phyloP scores from a whole-genome alignment of 2,329 filamentous ascomycete species.

The Aschersonia sp. region DNA sequence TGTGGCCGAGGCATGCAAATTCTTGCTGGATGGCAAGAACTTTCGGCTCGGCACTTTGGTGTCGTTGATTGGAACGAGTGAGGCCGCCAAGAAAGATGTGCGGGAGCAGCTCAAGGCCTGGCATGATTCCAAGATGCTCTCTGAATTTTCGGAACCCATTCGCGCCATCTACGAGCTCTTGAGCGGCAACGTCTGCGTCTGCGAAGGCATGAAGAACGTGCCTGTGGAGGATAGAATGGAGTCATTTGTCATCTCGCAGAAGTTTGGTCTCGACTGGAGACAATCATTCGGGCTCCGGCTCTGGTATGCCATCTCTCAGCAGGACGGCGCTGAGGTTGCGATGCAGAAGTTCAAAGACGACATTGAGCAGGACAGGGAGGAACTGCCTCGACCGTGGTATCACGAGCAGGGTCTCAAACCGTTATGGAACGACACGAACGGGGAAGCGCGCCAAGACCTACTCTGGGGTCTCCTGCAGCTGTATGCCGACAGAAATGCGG shows the following conservation, averaged over 20 bases:
- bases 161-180: slow-evolving; percentile 82
- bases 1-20: slow-evolving; percentile 68
- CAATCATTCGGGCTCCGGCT: slow-evolving; percentile 83
- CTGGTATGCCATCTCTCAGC: slow-evolving; percentile 65
- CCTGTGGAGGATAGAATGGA: slow-evolving; percentile 67
- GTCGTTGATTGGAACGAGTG: slow-evolving; percentile 64
- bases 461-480: slow-evolving; percentile 79
- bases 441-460: slow-evolving; percentile 54
- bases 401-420: slow-evolving; percentile 41
- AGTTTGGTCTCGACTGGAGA: slow-evolving; percentile 82
- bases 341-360: slow-evolving; percentile 62
- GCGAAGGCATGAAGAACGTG: slow-evolving; percentile 59
- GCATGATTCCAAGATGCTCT: slow-evolving; percentile 68
- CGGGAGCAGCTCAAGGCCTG: slow-evolving; percentile 69
- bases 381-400: slow-evolving; percentile 60
- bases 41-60: slow-evolving; percentile 76
- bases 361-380: slow-evolving; percentile 55
- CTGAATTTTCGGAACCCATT: slow-evolving; percentile 73
- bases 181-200: slow-evolving; percentile 73
- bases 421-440: slow-evolving; percentile 45
- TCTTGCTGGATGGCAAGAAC: slow-evolving; percentile 61
- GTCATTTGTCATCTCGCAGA: slow-evolving; percentile 68
- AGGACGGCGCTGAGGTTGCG: slow-evolving; percentile 57
- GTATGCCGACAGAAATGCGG: slow-evolving; percentile 45
- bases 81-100: slow-evolving; percentile 58